Base-by-base conservation (phyloP, 805 yeast species). In the Pichia rugopelliculosa region DNA sequence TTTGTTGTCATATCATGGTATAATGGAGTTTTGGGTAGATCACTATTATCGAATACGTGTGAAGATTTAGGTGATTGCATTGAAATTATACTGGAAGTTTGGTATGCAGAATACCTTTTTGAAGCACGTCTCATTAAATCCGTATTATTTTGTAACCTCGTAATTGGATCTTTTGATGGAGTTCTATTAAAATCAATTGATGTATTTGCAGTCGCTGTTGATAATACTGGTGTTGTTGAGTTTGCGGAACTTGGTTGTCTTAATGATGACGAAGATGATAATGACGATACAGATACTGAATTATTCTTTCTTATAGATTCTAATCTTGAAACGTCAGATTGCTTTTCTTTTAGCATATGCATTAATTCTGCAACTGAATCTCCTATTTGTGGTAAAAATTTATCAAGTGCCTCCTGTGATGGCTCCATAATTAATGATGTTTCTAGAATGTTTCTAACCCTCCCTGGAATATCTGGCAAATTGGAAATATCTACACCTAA, bases 81-180 rank as follows among this genome's bases (percentile, higher is more conserved):
- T 6, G 63, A 60, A 5, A 61, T 51, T 5, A 61, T 61, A 42
- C 62, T 60, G 15, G 60, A 53, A 0, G 64, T 60, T 59, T 91
- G 98, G 52, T 90, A 91, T 0, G 97, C 96, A 6, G 96, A 88
- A 60, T 84, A 91, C 47, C 99, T 72, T 56, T 91, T 84, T 0
- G 97, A 90, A 0, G 98, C 99, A 52, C 96, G 76, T 55, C 99
- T 76, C 69, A 84, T 95, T 27, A 93, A 69, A 3, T 87, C 84
- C 42, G 86, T 87, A 3, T 90, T 87, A 41, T 82, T 80, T 58
- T 91, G 96, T 10, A 91, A 70, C 55, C 86, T 87, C 0, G 80
- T 72, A 25, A 90, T 70, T 0, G 96, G 88, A 56, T 84, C 88
- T 20, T 62, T 66, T 26, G 50, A 36, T 6, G 52, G 45, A 3